These are phyloP conservation scores for Castanea mollissima DNA, from an alignment of 306 rosid genomes.

Conservation along the genomic window DNA sequence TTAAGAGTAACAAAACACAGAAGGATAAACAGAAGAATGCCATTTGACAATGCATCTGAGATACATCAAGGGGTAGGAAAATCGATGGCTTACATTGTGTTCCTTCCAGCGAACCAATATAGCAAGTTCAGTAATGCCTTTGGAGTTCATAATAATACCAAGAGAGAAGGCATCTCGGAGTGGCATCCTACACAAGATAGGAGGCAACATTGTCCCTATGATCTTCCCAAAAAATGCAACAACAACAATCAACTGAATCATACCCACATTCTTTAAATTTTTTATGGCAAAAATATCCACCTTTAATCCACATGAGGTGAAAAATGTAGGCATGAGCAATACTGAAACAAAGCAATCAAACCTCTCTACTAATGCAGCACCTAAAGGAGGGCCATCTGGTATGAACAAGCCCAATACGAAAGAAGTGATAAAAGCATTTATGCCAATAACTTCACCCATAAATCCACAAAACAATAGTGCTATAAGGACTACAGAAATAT, in stretches of 20 bases:
- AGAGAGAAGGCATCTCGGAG: constrained; percentile 61
- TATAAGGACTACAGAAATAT: constrained; percentile 32
- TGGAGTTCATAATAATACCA: constrained; percentile 56
- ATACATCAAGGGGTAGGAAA: neutral
- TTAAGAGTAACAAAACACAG: neutral
- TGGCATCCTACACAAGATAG: constrained; percentile 53
- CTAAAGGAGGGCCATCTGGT: constrained; percentile 69
- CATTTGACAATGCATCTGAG: neutral
- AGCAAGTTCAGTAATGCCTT: constrained; percentile 62
- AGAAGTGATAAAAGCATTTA: constrained; percentile 30
- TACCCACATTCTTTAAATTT: constrained; percentile 30
- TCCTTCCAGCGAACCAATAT: constrained; percentile 28
- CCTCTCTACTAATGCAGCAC: constrained; percentile 56
- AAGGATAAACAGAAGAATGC: neutral
- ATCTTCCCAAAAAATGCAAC: constrained; percentile 42
- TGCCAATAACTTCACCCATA: constrained; percentile 49
- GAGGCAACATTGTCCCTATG: constrained; percentile 51
- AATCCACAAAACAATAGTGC: constrained; percentile 34
- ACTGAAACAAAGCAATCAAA: constrained; percentile 53
- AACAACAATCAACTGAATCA: constrained; percentile 31
- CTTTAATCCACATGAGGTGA: constrained; percentile 33
- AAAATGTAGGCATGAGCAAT: constrained; percentile 45
- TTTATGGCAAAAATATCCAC: constrained; percentile 46
- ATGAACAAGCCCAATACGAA: constrained; percentile 57
- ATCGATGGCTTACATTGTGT: constrained; percentile 32